phyloP scores from a whole-genome alignment of 2,329 filamentous ascomycete species.

The Fusarium acutatum region DNA sequence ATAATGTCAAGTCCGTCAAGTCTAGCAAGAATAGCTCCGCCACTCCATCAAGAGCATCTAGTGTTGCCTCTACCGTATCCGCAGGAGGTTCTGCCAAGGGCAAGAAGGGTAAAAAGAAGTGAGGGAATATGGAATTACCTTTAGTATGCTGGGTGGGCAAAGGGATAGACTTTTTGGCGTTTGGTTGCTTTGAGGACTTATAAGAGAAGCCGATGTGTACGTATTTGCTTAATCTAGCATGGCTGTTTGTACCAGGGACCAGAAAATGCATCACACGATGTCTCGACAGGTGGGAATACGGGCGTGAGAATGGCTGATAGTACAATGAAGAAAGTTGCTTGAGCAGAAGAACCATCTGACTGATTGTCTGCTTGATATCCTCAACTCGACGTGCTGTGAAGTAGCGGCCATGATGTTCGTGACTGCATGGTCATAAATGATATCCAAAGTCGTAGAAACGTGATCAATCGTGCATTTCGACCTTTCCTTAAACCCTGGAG shows the following conservation, averaged over 20 bases:
- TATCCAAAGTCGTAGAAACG: conserved; percentile 33
- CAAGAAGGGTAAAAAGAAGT: conserved; percentile 51
- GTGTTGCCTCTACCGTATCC: conserved; percentile 80
- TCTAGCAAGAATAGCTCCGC: conserved; percentile 80
- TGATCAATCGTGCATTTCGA: conserved; percentile 41
- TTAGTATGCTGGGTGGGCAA: conserved; percentile 17
- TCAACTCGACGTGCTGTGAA: conserved; percentile 20
- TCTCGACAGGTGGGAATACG: conserved; percentile 7
- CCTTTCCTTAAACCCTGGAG: conserved; percentile 41
- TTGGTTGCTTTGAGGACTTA: conserved; percentile 35
- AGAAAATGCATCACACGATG: conserved; percentile 29
- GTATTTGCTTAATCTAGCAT: conserved; percentile 26
- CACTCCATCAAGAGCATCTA: conserved; percentile 84
- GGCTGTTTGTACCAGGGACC: conserved; percentile 16
- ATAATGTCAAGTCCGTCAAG: conserved; percentile 88
- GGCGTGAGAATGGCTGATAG: conserved; percentile 13
- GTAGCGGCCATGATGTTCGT: conserved; percentile 20
- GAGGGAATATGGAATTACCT: conserved; percentile 6
- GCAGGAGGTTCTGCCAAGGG: conserved; percentile 62
- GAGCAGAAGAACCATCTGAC: conserved; percentile 37
- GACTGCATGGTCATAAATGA: conserved; percentile 34
- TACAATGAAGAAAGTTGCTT: conserved; percentile 25
- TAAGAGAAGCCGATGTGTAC: conserved; percentile 25
- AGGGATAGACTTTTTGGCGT: conserved; percentile 38
- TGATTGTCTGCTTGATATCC: conserved; percentile 22